phyloP scores from a whole-genome alignment of 179 eudicot genomes.

The Monotropa hypopitys region DNA sequence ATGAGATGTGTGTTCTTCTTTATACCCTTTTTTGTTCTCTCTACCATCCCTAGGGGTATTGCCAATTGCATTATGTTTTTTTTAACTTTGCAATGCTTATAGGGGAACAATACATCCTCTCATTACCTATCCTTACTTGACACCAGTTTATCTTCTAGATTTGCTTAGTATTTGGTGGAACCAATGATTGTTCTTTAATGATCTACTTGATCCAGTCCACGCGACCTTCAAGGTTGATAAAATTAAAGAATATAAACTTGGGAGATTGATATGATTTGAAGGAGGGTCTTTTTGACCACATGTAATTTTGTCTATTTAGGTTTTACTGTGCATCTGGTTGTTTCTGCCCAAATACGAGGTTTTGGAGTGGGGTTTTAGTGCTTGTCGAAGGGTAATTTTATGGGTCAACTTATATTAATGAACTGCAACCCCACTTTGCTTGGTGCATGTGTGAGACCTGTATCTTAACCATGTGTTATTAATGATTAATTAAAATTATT shows the following conservation, averaged over 20 bases:
- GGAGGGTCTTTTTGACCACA: neutral
- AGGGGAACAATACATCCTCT: neutral
- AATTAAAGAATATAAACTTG: no score
- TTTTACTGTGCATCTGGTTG: neutral
- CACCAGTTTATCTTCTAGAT: neutral
- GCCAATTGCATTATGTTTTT: neutral
- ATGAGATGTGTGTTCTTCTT: neutral
- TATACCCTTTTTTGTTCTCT: neutral
- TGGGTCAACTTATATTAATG: neutral
- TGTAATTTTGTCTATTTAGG: neutral
- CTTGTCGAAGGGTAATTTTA: neutral
- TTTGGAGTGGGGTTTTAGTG: neutral
- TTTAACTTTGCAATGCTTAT: neutral
- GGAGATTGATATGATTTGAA: neutral
- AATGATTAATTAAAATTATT: no score
- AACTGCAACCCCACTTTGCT: neutral
- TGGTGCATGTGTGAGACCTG: neutral
- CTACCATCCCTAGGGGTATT: neutral
- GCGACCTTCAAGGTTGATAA: no score
- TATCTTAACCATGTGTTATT: no score
- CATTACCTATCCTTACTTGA: no score
- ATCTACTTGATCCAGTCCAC: no score
- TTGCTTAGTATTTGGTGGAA: neutral
- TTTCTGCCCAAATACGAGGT: neutral
- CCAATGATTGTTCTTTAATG: neutral